Percentiles rank a stretch among this genome's conserved stretches.
These are phyloP conservation scores for Tetracladium setigerum DNA, from an alignment of 495 filamentous ascomycete genomes.

Conservation along the genomic window DNA sequence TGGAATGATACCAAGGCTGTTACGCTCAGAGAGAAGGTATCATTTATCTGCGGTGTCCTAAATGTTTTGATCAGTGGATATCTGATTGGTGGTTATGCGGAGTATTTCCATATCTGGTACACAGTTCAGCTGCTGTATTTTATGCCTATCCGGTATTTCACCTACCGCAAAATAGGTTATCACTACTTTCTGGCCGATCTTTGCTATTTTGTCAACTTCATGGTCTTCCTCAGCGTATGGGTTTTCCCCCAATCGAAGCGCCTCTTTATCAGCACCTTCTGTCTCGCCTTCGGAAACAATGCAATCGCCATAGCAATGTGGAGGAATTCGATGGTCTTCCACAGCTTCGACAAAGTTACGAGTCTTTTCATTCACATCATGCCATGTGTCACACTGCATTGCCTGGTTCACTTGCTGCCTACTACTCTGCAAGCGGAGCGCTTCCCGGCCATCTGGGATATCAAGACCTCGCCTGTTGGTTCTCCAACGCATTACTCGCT, in stretches of 20 bases:
- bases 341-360: conserved; percentile 92
- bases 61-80: conserved; percentile 97
- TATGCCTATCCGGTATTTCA: conserved; percentile 91
- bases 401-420: conserved; percentile 75
- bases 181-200: conserved; percentile 97
- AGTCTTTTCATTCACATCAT: conserved; percentile 98
- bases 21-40: conserved; percentile 85
- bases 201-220: conserved; percentile 95
- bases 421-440: conserved; percentile 52
- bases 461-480: conserved; percentile 64
- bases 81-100: conserved; percentile 75
- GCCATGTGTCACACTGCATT: conserved; percentile 89
- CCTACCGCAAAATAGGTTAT: conserved; percentile 82
- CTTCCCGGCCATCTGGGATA: conserved; percentile 82
- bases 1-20: conserved; percentile 88
- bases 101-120: conserved; percentile 91
- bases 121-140: conserved; percentile 79
- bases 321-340: conserved; percentile 97
- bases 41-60: conserved; percentile 91
- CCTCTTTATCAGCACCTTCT: conserved; percentile 88
- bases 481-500: conserved; percentile 74
- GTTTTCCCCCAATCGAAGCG: conserved; percentile 85
- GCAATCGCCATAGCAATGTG: conserved; percentile 98
- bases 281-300: conserved; percentile 91
- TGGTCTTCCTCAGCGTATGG: conserved; percentile 79